Evolutionary conservation across 2,329 filamentous ascomycete species (phyloP).

Genomic region (Eurotiales sp.): DNA sequence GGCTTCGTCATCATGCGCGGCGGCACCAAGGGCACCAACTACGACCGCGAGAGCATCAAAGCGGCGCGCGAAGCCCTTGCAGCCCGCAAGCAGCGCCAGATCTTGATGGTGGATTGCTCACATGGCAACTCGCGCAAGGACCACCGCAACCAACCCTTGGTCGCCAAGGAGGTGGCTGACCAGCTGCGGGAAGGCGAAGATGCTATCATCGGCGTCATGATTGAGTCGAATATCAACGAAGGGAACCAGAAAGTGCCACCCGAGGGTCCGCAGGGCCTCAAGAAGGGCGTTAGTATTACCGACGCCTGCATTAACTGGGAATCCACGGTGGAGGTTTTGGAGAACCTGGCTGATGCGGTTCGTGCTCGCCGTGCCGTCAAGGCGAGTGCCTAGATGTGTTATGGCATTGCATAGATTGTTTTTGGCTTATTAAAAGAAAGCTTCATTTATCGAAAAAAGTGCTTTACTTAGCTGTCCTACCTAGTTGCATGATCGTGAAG

Average conservation of each 20-base stretch:
- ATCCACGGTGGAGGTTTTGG: constrained; percentile 71
- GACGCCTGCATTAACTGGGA: constrained; percentile 97
- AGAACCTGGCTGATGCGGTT: constrained; percentile 81
- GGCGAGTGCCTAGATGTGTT: too few species aligned
- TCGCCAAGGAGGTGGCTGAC: constrained; percentile 74
- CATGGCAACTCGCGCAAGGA: constrained; percentile 98
- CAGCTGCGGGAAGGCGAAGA: constrained; percentile 85
- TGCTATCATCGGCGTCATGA: constrained; percentile 94
- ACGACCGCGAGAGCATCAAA: constrained; percentile 78
- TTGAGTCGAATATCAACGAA: constrained; percentile 96
- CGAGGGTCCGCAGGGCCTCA: constrained; percentile 72
- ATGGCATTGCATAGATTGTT: constrained; percentile 17
- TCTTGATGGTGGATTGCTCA: constrained; percentile 98
- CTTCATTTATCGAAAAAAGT: neutral
- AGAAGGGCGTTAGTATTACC: constrained; percentile 90
- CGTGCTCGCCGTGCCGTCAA: constrained; percentile 62
- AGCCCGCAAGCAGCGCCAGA: constrained; percentile 79
- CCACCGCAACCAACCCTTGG: constrained; percentile 94
- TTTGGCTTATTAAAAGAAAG: too few species aligned
- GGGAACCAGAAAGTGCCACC: constrained; percentile 81
- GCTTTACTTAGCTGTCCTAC: neutral
- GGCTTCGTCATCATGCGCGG: constrained; percentile 95
- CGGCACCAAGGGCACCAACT: constrained; percentile 90
- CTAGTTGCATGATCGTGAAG: too few species aligned
- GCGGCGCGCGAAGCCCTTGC: constrained; percentile 71